Percentiles rank a stretch among this genome's conserved stretches.
phyloP scores from a whole-genome alignment of 2,329 filamentous ascomycete genomes.

The Venturiaceae sp. region DNA sequence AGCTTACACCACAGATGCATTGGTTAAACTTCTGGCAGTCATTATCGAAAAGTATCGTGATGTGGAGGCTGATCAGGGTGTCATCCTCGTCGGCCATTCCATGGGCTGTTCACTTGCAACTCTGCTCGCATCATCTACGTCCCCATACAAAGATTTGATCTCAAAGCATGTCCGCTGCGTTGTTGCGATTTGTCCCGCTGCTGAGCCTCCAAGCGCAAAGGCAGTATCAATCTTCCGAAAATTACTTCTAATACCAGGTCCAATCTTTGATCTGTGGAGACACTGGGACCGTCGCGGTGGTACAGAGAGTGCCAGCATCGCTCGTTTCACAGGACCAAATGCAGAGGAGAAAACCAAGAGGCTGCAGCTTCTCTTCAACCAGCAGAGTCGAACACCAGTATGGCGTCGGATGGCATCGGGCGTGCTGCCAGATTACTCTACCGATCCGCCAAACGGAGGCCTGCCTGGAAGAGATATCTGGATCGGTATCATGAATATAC shows the following conservation, averaged over 20 bases:
- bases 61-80: slow-evolving; percentile 42
- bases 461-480: slow-evolving; percentile 63
- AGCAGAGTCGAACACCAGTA: slow-evolving; percentile 71
- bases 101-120: slow-evolving; percentile 77
- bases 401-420: slow-evolving; percentile 77
- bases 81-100: slow-evolving; percentile 80
- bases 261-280: slow-evolving; percentile 68
- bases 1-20: slow-evolving; percentile 68
- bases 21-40: slow-evolving; percentile 64
- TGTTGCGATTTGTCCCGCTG: slow-evolving; percentile 71
- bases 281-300: slow-evolving; percentile 73
- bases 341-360: slow-evolving; percentile 57
- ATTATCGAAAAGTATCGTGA: slow-evolving; percentile 64
- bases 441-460: slow-evolving; percentile 47
- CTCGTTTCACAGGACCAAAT: slow-evolving; percentile 60
- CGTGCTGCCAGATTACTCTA: slow-evolving; percentile 50
- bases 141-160: slow-evolving; percentile 42
- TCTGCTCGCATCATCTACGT: slow-evolving; percentile 54
- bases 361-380: slow-evolving; percentile 67
- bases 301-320: slow-evolving; percentile 65
- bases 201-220: slow-evolving; percentile 54
- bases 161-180: slow-evolving; percentile 61
- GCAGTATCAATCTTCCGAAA: not conserved
- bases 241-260: slow-evolving; percentile 31
- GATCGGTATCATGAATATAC: slow-evolving; percentile 57